Conservation (phyloP, 2,329 filamentous ascomycete species). For the Ophiostoma fasciatum region DNA sequence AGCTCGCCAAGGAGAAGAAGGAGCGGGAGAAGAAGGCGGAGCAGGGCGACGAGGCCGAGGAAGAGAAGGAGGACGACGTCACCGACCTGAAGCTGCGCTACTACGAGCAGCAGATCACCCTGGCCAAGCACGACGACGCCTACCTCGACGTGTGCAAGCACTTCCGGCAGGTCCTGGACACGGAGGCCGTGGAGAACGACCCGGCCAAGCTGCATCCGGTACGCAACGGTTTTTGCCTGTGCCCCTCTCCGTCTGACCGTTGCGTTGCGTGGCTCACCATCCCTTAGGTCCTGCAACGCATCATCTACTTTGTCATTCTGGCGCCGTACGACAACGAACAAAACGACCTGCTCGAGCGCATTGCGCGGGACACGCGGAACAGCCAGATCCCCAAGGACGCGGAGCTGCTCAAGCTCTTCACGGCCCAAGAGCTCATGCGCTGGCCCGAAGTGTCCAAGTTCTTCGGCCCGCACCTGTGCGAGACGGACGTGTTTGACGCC, state of each 20-base stretch:
- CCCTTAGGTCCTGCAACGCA: slow-evolving; percentile 70
- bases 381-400: slow-evolving; percentile 64
- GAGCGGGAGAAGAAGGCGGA: slow-evolving; percentile 76
- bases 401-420: slow-evolving; percentile 85
- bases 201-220: slow-evolving; percentile 72
- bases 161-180: slow-evolving; percentile 92
- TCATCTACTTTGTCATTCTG: slow-evolving; percentile 95
- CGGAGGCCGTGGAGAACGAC: slow-evolving; percentile 86
- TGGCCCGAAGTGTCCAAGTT: slow-evolving; percentile 87
- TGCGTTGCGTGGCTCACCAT: slow-evolving; percentile 5
- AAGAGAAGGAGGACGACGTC: slow-evolving; percentile 72
- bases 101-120: slow-evolving; percentile 92
- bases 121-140: slow-evolving; percentile 94
- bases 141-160: slow-evolving; percentile 97
- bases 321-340: slow-evolving; percentile 98
- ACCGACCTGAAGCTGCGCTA: slow-evolving; percentile 92
- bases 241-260: too few species aligned
- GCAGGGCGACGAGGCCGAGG: slow-evolving; percentile 62
- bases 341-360: slow-evolving; percentile 87
- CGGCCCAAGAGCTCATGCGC: slow-evolving; percentile 90
- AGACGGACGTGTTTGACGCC: slow-evolving; percentile 78
- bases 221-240: slow-evolving; percentile 26
- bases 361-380: slow-evolving; percentile 74
- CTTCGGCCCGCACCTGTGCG: slow-evolving; percentile 76
- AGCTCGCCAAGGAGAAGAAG: slow-evolving; percentile 82